Percentiles rank a stretch among this genome's conserved stretches.
These are phyloP conservation scores for Aphanomyces astaci DNA, from an alignment of 352 stramenopile genomes.

Conservation along the genomic window DNA sequence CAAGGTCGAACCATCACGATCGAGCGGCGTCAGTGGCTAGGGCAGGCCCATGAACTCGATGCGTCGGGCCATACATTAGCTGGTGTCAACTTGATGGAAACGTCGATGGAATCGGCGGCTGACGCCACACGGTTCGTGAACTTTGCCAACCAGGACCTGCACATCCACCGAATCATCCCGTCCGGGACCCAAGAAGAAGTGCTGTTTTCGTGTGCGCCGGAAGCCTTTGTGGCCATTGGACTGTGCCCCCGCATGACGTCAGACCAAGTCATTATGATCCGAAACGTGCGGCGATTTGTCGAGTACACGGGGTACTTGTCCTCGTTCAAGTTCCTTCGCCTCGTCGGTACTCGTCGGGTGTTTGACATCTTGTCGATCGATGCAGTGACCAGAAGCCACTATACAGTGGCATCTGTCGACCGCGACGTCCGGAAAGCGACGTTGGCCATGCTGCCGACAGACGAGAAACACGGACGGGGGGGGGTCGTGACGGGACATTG, in stretches of 20 bases:
- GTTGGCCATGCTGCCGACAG: slow-evolving; percentile 9
- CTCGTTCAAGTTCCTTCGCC: slow-evolving; percentile 1
- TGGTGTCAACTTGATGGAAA: neutral
- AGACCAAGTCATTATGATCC: slow-evolving; percentile 21
- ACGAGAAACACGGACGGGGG: neutral
- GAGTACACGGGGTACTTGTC: slow-evolving; percentile 20
- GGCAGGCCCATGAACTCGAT: neutral
- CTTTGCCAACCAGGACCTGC: slow-evolving; percentile 24
- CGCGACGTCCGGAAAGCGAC: slow-evolving; percentile 19
- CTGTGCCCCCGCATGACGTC: neutral
- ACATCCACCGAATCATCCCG: slow-evolving; percentile 22
- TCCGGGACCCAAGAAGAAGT: slow-evolving; percentile 25
- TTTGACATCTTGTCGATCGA: slow-evolving; percentile 4
- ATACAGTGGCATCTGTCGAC: neutral
- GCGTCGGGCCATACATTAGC: neutral
- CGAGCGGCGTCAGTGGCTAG: neutral
- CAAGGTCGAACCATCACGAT: neutral
- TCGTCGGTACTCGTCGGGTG: neutral
- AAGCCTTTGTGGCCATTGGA: slow-evolving; percentile 22
- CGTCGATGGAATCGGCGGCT: neutral
- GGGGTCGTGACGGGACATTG: slow-evolving; percentile 20
- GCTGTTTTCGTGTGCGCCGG: slow-evolving; percentile 23
- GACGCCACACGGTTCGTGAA: slow-evolving; percentile 11
- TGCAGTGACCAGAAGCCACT: neutral
- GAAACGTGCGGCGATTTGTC: neutral